Base-by-base conservation (phyloP, 225 moss, liverwort and hornwort species). In the Rhytidiadelphus loreus region DNA sequence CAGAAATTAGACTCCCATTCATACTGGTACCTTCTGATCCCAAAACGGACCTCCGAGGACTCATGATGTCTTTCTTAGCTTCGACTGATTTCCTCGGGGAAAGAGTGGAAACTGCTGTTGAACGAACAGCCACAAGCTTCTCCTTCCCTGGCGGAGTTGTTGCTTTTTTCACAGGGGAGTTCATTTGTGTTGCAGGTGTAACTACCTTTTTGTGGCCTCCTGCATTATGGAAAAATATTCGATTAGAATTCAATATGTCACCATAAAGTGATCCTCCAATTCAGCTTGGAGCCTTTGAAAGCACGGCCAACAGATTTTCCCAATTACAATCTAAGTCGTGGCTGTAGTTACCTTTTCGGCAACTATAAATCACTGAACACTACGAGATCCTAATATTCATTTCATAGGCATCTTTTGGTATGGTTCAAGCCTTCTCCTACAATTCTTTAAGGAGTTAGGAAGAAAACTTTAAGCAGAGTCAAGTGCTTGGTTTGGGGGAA, bases 141-240 rank as follows among this genome's bases (percentile, higher is more conserved):
- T 93, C 93, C 85, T 90, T 93, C 64, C 89, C 88, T 68, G 91
- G 91, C 12, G 90, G 86, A 50, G 93, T 91, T 68, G 57, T 50
- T 55, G 21, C 28, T 64, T 82, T 92, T 17, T 88, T 92, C 44
- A 20, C 92, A 20, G 91, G 92, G 41, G 93, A 91, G 64, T 44
- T 87, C 41, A 48, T 30, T 46, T 86, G 89, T 50, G 63, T 26
- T 61, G 75, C 24, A 33, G 93, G 37, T 50, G 68, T 10, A 52
- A n/a, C 43, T 30, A 87, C 88, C 74, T 94, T 94, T 65, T 88
- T 94, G 74, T 89, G 87, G 39, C 93, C 93, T 41, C 93, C 93
- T 94, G 85, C 71, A 81, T 9, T 70, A 9, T 56, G 48, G 39
- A 58, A 37, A 77, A 37, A 39, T 59, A 72, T 29, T 21, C n/a